phyloP scores from a whole-genome alignment of 78 protist genomes.

The Dictyostelium capitatum region DNA sequence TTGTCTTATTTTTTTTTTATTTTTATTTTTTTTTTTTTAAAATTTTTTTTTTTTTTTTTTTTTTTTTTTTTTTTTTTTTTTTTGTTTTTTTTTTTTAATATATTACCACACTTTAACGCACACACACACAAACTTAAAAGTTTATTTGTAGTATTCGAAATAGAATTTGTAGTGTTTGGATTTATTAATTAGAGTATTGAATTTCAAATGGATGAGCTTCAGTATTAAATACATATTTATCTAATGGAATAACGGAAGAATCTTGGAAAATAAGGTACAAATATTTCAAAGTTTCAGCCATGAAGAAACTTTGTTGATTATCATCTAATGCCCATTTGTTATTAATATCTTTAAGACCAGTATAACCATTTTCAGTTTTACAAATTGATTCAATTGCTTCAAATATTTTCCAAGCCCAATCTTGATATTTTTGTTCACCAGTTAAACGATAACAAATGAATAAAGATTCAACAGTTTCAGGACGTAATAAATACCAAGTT shows the following conservation, averaged over 20 bases:
- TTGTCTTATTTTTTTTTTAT: too few relatives aligned
- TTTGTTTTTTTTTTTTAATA: too few relatives aligned
- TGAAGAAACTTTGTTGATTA: slow-evolving; percentile 88
- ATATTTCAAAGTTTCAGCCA: slow-evolving; percentile 96
- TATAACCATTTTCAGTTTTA: slow-evolving; percentile 73
- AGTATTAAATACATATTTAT: slow-evolving; percentile 96
- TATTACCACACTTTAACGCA: too few relatives aligned
- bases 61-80: too few relatives aligned
- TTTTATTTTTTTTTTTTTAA: too few relatives aligned
- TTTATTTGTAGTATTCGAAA: too few relatives aligned
- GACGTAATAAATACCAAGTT: slow-evolving; percentile 88
- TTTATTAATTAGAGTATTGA: neutral
- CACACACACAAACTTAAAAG: too few relatives aligned
- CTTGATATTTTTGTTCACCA: slow-evolving; percentile 84
- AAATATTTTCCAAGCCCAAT: slow-evolving; percentile 92
- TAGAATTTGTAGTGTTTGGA: too few relatives aligned
- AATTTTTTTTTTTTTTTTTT: too few relatives aligned
- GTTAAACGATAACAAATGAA: slow-evolving; percentile 87
- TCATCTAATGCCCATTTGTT: slow-evolving; percentile 14
- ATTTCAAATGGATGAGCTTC: slow-evolving; percentile 95
- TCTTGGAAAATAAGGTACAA: slow-evolving; percentile 85
- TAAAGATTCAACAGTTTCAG: slow-evolving; percentile 92
- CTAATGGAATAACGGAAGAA: slow-evolving; percentile 84
- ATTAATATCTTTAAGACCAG: slow-evolving; percentile 61
- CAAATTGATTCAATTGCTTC: slow-evolving; percentile 80